Evolutionary conservation across 2,329 filamentous ascomycete genomes (phyloP).

Genomic region (Colletotrichum tanaceti): DNA sequence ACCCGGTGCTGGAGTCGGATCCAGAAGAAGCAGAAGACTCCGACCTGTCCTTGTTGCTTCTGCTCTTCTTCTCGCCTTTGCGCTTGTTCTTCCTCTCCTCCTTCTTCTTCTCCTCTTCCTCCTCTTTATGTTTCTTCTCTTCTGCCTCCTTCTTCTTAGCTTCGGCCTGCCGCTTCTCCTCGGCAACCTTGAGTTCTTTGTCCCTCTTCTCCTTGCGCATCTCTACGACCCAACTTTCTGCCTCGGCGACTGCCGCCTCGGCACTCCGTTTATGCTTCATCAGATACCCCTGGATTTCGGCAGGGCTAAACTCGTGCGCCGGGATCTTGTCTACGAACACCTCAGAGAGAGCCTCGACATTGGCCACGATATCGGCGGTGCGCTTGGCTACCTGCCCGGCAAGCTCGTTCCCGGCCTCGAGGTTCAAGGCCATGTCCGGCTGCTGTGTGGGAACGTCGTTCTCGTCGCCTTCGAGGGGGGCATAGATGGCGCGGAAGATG

Average conservation of each 20-base stretch:
- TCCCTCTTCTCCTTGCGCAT: conserved; percentile 62
- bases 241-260: conserved; percentile 58
- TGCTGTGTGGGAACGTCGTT: conserved; percentile 23
- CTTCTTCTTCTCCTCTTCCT: conserved; percentile 44
- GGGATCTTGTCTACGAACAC: conserved; percentile 65
- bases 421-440: background rate
- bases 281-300: conserved; percentile 70
- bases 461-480: conserved; percentile 60
- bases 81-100: conserved; percentile 42
- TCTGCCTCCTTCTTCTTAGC: conserved; percentile 52
- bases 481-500: conserved; percentile 70
- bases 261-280: conserved; percentile 67
- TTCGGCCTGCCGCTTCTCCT: conserved; percentile 55
- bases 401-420: conserved; percentile 46
- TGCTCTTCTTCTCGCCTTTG: conserved; percentile 40
- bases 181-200: conserved; percentile 56
- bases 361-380: conserved; percentile 51
- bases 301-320: conserved; percentile 67
- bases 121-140: conserved; percentile 47
- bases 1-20: conserved; percentile 10
- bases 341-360: conserved; percentile 59
- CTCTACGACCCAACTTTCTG: conserved; percentile 62
- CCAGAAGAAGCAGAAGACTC: conserved; percentile 1
- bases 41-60: conserved; percentile 41
- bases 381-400: conserved; percentile 48